Evolutionary conservation across 2,329 filamentous ascomycete genomes (phyloP).

Genomic region (Tolypocladium guangdongense): DNA sequence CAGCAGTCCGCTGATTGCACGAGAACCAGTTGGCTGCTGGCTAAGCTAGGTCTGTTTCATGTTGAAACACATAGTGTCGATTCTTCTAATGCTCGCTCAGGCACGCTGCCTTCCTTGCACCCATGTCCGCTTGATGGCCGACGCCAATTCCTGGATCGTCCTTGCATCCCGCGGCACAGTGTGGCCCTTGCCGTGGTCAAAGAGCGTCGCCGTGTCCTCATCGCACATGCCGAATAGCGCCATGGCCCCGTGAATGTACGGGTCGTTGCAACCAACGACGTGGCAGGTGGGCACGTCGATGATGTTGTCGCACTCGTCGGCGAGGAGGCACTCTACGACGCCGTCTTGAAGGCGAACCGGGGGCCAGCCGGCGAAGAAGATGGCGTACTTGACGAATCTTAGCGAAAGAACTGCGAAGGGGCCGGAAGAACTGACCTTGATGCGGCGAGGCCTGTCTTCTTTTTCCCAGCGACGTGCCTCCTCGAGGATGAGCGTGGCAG

Average conservation of each 20-base stretch:
- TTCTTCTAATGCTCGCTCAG: no score
- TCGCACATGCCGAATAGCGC: conserved; percentile 53
- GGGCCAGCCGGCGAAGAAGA: conserved; percentile 45
- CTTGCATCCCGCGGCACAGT: conserved; percentile 44
- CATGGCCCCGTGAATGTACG: conserved; percentile 49
- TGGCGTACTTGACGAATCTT: conserved; percentile 23
- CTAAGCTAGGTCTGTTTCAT: no score
- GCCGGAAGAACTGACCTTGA: conserved; percentile 18
- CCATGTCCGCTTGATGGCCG: not conserved
- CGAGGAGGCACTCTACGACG: conserved; percentile 32
- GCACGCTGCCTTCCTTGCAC: not conserved
- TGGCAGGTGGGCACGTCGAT: conserved; percentile 43
- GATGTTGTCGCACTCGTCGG: conserved; percentile 35
- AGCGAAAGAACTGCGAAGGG: not conserved
- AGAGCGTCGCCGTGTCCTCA: conserved; percentile 46
- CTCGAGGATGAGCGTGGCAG: conserved; percentile 40
- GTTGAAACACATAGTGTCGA: no score
- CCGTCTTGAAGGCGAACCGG: conserved; percentile 29
- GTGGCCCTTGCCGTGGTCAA: conserved; percentile 55
- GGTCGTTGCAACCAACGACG: conserved; percentile 44
- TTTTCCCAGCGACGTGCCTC: conserved; percentile 28
- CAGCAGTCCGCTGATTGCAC: no score
- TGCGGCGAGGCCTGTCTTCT: conserved; percentile 19
- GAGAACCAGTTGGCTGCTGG: no score
- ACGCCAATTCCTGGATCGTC: conserved; percentile 33